Evolutionary conservation across 257 asterid species (phyloP).

Genomic region (Gynochthodes officinalis): DNA sequence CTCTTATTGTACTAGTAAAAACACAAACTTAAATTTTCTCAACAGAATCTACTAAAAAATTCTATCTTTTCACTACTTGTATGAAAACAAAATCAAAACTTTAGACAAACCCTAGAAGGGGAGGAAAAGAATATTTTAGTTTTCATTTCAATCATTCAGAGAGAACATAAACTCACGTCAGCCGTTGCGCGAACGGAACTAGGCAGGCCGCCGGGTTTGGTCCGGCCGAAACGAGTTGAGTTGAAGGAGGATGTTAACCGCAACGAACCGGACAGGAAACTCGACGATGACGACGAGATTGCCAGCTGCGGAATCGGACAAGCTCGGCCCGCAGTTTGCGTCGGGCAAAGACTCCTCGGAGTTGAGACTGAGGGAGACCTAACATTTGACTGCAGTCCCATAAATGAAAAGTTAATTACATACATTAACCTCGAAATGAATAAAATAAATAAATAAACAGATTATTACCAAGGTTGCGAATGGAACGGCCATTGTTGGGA

Average conservation of each 20-base stretch:
- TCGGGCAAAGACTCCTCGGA: conserved; percentile 33
- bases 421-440: not conserved
- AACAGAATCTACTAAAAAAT: too few species aligned
- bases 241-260: conserved; percentile 29
- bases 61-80: too few species aligned
- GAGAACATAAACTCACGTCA: conserved; percentile 52
- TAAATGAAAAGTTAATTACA: not conserved
- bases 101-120: too few species aligned
- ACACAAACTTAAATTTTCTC: too few species aligned
- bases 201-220: conserved; percentile 24
- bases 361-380: conserved; percentile 46
- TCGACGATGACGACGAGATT: conserved; percentile 50
- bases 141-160: not conserved
- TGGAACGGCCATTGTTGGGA: conserved; percentile 55
- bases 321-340: conserved; percentile 18
- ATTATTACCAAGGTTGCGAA: conserved; percentile 47
- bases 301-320: too few species aligned
- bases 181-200: conserved; percentile 57
- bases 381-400: conserved; percentile 48
- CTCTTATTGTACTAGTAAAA: not conserved
- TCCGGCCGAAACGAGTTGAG: conserved; percentile 23
- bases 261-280: conserved; percentile 46
- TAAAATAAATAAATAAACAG: not conserved
- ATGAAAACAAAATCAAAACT: too few species aligned
- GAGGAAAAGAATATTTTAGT: too few species aligned